Base-by-base conservation (phyloP, 106 monocot genomes). In the Hemerocallis citrina region DNA sequence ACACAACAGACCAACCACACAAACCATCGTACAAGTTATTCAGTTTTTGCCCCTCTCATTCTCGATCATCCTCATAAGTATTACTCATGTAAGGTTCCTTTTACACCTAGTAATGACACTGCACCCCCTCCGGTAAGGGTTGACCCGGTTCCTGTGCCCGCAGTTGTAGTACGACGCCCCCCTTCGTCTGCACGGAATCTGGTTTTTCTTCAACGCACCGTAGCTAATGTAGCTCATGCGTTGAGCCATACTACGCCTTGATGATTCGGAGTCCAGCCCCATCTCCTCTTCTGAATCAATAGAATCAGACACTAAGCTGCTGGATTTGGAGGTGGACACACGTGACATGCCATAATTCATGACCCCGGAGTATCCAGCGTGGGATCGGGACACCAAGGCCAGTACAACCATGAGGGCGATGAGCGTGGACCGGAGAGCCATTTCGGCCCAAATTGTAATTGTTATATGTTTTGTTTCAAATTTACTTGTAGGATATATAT, bases 201-300 rank as follows among this genome's bases (percentile, higher is more conserved):
- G 34, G 35, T 58, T 19, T 34, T 34, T 33, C 15, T 15, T 58
- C 34, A 58, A 37, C 15, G 58, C 58, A 5, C 17, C 58, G 16
- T 58, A 58, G 58, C 58, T 58, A 11, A 58, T 58, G 6, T 16
- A 58, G 34, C 58, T 23, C 15, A 2, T 25, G 0, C 57, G 44
- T 4, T 11, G 5, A 6, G 22, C 6, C 13, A 79, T 74, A 3
- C 38, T 64, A 7, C 80, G 70, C 17, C 80, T 51, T 31, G 6
- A 34, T 14, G 31, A 28, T 58, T 68, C 75, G 17, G 62, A 65
- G n/a, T 58, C 69, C 69, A 63, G 25, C 42, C n/a, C 44, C 69
- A 64, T 59, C 69, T 64, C 64, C 30, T 70, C 72, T 11, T 77
- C 72, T n/a, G 67, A 48, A 35, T 33, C 39, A 21, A 61, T 28